Base-by-base conservation (phyloP, 768 basidiomycete species). In the Ramaria sp. region DNA sequence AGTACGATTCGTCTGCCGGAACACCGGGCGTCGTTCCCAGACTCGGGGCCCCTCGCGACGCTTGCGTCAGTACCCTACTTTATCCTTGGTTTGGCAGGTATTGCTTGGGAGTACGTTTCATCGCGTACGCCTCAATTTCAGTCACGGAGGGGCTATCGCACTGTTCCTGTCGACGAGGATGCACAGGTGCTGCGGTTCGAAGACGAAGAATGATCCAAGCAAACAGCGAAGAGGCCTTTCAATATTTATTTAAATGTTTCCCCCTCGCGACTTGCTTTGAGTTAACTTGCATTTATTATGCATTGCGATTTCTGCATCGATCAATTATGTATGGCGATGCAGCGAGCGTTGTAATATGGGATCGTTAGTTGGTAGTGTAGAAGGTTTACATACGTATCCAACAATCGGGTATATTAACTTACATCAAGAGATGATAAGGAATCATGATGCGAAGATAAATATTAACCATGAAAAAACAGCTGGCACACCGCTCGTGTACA, bases 21-120 rank as follows among this genome's bases (percentile, higher is more conserved):
- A 36, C 77, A 77, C 15, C 18, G 73, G 63, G 64, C 63, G 36
- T 48, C 47, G 27, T 50, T 51, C 25, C 56, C 64, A 5, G 73
- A 77, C 4, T 75, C 81, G 0, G 75, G 78, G 15, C 56, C 73
- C 0, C 56, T 93, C 55, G 82, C 75, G 20, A 93, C 88, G 3
- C 63, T 96, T 39, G 90, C 88, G 1, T 90, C 88, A 9, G 78
- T 97, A 2, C 94, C 94, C 0, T 94, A 85, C 83, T 94, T 88
- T 73, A 64, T 95, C 48, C 61, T 96, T 41, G 94, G 93, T 20
- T 60, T 93, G 22, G 78, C 73, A 0, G 80, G 85, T 1, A 80
- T 90, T 55, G 86, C 79, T 2, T 83, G 77, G 69, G 85, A 84
- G 63, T 81, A 78, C 67, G 73, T 82, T 1, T 16, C 27, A 34